Base-by-base conservation (phyloP, 1,139 yeast genomes). In the Kodamaea anthophila region DNA sequence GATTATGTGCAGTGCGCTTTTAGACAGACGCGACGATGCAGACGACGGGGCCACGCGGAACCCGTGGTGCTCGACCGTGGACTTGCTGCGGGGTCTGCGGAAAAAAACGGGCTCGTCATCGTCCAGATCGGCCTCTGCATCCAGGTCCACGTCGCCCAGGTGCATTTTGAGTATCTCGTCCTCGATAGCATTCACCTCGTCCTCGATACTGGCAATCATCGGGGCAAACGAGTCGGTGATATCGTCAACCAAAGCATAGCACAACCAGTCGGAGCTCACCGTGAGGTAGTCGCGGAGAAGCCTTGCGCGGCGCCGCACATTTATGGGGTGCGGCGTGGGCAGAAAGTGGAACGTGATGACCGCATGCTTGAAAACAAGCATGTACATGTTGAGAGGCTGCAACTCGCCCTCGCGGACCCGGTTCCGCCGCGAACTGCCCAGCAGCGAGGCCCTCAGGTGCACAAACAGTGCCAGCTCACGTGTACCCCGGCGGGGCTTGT, bases 181-280 rank as follows among this genome's bases (percentile, higher is more conserved):
- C 46, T 91, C 98, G 37, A 91, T 91, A 10, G 77, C 70, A 50
- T 87, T 87, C 9, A 91, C 94, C 46, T 91, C 98, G 33, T 80
- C 85, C 50, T 91, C 97, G 31, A 91, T 86, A 27, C 91, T 76
- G 37, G 85, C 94, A 42, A 91, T 88, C 79, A 91, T 77, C 1
- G 98, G 98, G 0, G 94, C 97, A 65, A 86, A 91, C 1, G 94
- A 93, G 63, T 91, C 98, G 1, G 97, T 88, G 39, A 91, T 86
- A 53, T 91, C 97, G 61, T 91, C 98, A 48, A 91, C 87, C 40
- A 91, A 64, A 0, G 98, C 98, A 58, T 91, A 91, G 3, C 96
- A 91, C 29, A 91, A 81, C 98, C 98, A 91, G 55, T 91, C 98
- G 0, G 96, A 77, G 2, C 93, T 76, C 4, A 91, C 95, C 2